A percentile compares a stretch with the other conserved stretches of the same genome.
Evolutionary conservation across 1,284 basidiomycete genomes (phyloP).

Genomic region (Cutaneotrichosporon curvatum): DNA sequence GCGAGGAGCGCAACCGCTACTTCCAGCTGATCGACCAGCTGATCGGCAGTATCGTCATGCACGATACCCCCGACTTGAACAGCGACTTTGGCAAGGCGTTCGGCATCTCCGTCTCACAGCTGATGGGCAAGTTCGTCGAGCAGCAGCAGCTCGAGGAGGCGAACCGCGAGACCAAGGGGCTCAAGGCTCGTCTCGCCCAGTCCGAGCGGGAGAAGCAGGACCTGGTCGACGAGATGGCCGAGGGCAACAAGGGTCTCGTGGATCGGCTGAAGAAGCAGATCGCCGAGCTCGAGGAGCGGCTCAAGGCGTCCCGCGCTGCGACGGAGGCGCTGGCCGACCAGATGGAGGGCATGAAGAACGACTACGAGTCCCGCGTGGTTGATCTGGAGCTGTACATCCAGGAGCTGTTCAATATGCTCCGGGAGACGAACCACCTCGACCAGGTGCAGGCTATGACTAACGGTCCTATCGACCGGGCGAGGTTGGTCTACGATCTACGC

Average conservation of each 20-base stretch:
- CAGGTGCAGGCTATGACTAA: conserved; percentile 56
- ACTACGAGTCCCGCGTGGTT: conserved; percentile 78
- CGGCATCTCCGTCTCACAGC: conserved; percentile 79
- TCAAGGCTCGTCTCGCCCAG: conserved; percentile 55
- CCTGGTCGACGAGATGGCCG: conserved; percentile 71
- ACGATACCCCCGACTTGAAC: conserved; percentile 61
- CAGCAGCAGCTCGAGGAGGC: conserved; percentile 73
- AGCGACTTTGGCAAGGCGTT: conserved; percentile 76
- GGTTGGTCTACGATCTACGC: conserved; percentile 64
- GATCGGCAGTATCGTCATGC: conserved; percentile 85
- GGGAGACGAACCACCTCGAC: conserved; percentile 69
- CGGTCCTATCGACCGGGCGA: conserved; percentile 63
- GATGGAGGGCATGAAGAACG: conserved; percentile 68
- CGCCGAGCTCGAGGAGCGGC: conserved; percentile 67
- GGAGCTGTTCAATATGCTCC: conserved; percentile 88
- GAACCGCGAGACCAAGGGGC: conserved; percentile 68
- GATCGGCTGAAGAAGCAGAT: conserved; percentile 71
- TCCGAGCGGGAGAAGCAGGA: conserved; percentile 44
- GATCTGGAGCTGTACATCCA: conserved; percentile 87
- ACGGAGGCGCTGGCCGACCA: conserved; percentile 68
- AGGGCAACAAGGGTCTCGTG: conserved; percentile 75
- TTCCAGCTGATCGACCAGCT: conserved; percentile 92
- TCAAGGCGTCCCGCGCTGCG: conserved; percentile 69
- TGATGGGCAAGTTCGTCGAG: conserved; percentile 86
- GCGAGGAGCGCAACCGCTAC: conserved; percentile 72